These are phyloP conservation scores for Voacanga thouarsii DNA, from an alignment of 257 asterid genomes.

Conservation along the genomic window DNA sequence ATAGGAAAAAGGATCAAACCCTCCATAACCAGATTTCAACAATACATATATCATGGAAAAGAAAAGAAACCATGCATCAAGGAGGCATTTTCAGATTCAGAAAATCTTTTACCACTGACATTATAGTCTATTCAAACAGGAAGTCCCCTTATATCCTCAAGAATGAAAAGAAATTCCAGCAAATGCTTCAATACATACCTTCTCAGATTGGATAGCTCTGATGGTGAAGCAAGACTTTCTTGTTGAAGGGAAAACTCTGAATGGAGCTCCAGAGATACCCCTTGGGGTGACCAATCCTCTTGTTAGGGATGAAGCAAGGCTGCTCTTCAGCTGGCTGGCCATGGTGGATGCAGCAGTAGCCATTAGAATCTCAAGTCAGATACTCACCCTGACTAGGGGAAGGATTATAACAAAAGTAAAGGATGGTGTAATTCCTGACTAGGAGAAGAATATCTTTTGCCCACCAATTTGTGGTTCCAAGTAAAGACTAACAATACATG, in stretches of 20 bases:
- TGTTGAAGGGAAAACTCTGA: conserved; percentile 52
- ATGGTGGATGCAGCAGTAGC: conserved; percentile 77
- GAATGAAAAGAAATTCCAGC: background rate
- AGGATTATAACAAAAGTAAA: conserved; percentile 20
- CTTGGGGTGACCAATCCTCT: conserved; percentile 55
- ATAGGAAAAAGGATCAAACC: background rate
- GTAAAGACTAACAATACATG: conserved; percentile 14
- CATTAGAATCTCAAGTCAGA: conserved; percentile 32
- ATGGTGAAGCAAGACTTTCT: conserved; percentile 62
- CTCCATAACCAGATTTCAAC: background rate
- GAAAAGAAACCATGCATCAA: background rate
- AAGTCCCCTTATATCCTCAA: background rate
- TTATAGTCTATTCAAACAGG: background rate
- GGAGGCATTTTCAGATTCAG: background rate
- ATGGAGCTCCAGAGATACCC: conserved; percentile 80
- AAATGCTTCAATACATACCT: conserved; percentile 36
- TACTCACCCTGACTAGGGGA: conserved; percentile 5
- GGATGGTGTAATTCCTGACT: conserved; percentile 17
- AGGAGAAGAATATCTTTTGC: conserved; percentile 38
- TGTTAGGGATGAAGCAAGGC: conserved; percentile 49
- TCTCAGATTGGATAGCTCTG: conserved; percentile 74
- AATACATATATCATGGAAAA: background rate
- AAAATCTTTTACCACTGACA: background rate
- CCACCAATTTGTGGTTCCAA: conserved; percentile 50
- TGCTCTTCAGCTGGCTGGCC: conserved; percentile 80